Percentiles rank a stretch among this genome's conserved stretches.
Conservation (phyloP, 768 basidiomycete genomes). For the Fistulinella prunicolor region DNA sequence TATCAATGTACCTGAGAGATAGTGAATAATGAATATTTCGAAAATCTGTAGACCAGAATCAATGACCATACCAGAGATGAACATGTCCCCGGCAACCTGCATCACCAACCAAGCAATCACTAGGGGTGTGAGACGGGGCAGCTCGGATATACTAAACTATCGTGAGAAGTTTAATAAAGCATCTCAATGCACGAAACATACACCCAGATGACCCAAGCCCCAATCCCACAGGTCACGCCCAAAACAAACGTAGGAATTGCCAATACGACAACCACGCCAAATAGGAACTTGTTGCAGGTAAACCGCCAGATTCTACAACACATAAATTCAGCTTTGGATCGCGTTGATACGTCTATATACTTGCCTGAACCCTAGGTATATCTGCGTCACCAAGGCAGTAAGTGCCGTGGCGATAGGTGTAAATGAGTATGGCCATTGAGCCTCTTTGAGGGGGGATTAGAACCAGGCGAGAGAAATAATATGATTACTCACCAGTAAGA, state of each 20-base stretch:
- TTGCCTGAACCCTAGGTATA: conserved; percentile 46
- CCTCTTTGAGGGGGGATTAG: conserved; percentile 26
- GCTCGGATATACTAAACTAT: conserved; percentile 36
- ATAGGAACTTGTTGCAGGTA: conserved; percentile 20
- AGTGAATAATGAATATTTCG: neutral
- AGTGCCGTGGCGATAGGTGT: conserved; percentile 46
- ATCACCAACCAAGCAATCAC: conserved; percentile 47
- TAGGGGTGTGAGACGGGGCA: conserved; percentile 39
- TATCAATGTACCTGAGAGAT: conserved; percentile 16
- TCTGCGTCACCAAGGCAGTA: conserved; percentile 49
- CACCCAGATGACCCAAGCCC: conserved; percentile 41
- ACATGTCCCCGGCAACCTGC: conserved; percentile 42
- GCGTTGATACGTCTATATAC: conserved; percentile 1
- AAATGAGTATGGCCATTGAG: conserved; percentile 50
- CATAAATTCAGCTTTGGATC: neutral
- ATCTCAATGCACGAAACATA: conserved; percentile 21
- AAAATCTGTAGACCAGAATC: too few species aligned
- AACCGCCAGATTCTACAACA: conserved; percentile 15
- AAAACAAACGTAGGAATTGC: conserved; percentile 42
- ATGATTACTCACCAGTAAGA: conserved; percentile 2
- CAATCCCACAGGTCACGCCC: conserved; percentile 42
- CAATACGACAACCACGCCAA: conserved; percentile 35
- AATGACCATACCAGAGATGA: conserved; percentile 39
- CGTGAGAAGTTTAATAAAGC: neutral
- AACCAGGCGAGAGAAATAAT: neutral